These are phyloP conservation scores for Chlamydomonas schloesseri DNA, from an alignment of 139 green algal species.

Conservation along the genomic window DNA sequence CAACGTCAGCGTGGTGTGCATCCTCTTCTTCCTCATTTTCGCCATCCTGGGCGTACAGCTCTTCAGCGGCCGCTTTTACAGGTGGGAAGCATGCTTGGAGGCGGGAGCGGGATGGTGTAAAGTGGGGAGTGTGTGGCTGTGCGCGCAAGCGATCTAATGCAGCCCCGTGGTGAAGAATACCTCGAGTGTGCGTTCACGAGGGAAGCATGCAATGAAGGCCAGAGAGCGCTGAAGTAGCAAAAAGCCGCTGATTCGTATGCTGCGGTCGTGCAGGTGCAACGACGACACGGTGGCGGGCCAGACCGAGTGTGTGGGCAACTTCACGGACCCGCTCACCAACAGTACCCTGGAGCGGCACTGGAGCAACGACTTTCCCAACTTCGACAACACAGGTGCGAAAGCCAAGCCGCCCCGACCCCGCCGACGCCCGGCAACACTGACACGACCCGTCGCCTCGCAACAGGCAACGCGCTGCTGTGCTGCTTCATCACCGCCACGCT, in stretches of 20 bases:
- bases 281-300: constrained; percentile 64
- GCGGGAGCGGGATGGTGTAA: not conserved
- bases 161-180: too few species aligned
- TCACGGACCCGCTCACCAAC: constrained; percentile 31
- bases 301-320: constrained; percentile 69
- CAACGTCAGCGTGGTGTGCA: constrained; percentile 82
- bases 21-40: constrained; percentile 90
- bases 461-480: constrained; percentile 39
- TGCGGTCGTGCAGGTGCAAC: constrained; percentile 78
- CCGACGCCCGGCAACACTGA: too few species aligned
- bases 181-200: too few species aligned
- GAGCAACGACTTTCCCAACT: constrained; percentile 72
- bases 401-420: too few species aligned
- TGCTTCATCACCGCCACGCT: constrained; percentile 75
- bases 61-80: constrained; percentile 67
- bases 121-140: not conserved
- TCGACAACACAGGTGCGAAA: constrained; percentile 84
- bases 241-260: too few species aligned
- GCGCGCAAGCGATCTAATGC: too few species aligned
- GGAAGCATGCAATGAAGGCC: too few species aligned
- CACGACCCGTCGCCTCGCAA: too few species aligned
- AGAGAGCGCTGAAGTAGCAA: too few species aligned
- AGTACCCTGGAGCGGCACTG: constrained; percentile 26
- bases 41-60: constrained; percentile 88
- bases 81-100: not conserved